phyloP scores from a whole-genome alignment of 2,329 filamentous ascomycete species.

The Aureobasidium leucospermi region DNA sequence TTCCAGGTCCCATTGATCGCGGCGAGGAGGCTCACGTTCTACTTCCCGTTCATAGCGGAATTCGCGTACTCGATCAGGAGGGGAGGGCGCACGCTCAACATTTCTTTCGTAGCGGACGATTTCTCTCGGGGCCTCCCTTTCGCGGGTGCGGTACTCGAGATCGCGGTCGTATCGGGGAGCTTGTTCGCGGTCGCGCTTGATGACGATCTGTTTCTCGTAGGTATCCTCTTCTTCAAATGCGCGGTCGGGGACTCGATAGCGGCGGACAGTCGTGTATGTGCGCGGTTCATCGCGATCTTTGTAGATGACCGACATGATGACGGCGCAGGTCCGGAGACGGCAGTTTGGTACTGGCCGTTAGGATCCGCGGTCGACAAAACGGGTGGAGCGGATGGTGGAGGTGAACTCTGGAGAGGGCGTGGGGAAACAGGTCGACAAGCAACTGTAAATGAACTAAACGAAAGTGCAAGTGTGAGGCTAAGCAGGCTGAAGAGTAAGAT shows the following conservation, averaged over 20 bases:
- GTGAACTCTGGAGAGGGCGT: not conserved
- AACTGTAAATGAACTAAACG: not conserved
- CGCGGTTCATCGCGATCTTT: constrained; percentile 34
- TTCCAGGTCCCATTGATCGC: constrained; percentile 39
- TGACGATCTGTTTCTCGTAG: constrained; percentile 41
- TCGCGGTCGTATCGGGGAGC: constrained; percentile 19
- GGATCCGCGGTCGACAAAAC: not conserved
- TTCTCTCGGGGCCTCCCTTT: constrained; percentile 29
- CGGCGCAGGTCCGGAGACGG: constrained; percentile 2
- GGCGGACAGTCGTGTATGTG: constrained; percentile 50
- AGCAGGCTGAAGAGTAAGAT: not conserved
- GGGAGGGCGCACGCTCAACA: constrained; percentile 14
- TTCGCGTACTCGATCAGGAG: constrained; percentile 25
- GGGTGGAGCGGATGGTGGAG: not conserved
- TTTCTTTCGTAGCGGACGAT: constrained; percentile 25
- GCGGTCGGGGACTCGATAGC: constrained; percentile 50
- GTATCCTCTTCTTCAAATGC: constrained; percentile 23
- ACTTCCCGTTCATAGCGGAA: constrained; percentile 28
- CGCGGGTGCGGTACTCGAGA: constrained; percentile 31
- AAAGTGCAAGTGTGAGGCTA: not conserved
- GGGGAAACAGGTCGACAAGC: constrained; percentile 1
- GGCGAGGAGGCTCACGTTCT: constrained; percentile 35
- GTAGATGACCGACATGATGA: constrained; percentile 38
- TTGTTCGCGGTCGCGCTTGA: constrained; percentile 31
- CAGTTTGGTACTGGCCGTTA: constrained; percentile 13